Base-by-base conservation (phyloP, 768 basidiomycete genomes). In the Phaeotremella fagi region DNA sequence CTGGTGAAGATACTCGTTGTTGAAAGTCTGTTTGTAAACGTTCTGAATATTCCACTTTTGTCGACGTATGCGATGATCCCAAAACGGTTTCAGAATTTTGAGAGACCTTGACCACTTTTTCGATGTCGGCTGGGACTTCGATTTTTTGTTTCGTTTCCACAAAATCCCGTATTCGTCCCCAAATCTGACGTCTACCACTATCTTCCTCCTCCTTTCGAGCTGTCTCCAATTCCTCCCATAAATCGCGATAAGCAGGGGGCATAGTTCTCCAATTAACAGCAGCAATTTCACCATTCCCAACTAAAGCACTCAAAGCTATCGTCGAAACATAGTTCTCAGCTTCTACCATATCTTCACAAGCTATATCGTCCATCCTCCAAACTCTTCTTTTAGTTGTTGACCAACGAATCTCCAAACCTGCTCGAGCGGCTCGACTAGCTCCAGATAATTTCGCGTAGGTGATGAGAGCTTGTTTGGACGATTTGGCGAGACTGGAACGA, bases 291-390 rank as follows among this genome's bases (percentile, higher is more conserved):
- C 61, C 66, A 12, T 48, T 50, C 12, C 42, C 56, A 2, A 82
- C 83, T 27, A 97, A 75, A 3, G 82, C 80, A 71, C 94, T 88
- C 28, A 97, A 77, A 3, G 90, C 90, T 44, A 92, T 75, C 16
- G 86, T 87, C 3, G 94, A 82, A 45, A 94, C 81, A 68, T 90
- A 99, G 63, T 97, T 84, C 72, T 88, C 88, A 22, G 94, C 91
- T 70, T 97, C 90, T 0, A 68, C 64, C 50, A 82, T 80, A 57
- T 87, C 82, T 38, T 81, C 77, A 65, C 94, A 98, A 14, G 88
- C 91, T 38, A 88, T 77, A 55, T 88, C 82, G 3, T 83, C 81
- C 94, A 98, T 99, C 15, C 71, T 70, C 85, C 86, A 95, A 45
- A 83, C 79, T 49, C 81, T 59, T 77, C 52, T 75, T 75, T 58